Percentiles rank a stretch among this genome's conserved stretches.
Evolutionary conservation across 1,139 yeast species (phyloP).

Genomic region (Pneumocystis carinii): DNA sequence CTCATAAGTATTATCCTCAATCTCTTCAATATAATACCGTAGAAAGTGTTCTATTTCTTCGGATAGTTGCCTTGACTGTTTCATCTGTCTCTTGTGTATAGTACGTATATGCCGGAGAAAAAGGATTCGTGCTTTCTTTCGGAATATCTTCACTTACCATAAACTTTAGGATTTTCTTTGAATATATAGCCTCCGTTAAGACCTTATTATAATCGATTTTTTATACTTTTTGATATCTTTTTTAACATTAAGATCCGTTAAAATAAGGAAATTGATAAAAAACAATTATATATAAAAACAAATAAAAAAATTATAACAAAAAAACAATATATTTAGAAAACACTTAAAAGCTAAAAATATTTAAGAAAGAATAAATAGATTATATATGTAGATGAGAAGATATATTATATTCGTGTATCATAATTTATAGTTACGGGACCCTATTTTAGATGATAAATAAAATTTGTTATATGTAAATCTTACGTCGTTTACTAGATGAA

Average conservation of each 20-base stretch:
- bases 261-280: not conserved
- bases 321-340: not conserved
- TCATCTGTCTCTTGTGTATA: conserved; percentile 1
- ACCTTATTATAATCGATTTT: not conserved
- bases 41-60: not conserved
- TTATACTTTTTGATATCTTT: not conserved
- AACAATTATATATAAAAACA: not conserved
- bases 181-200: not conserved
- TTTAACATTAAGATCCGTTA: not conserved
- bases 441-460: conserved; percentile 54
- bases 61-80: not conserved
- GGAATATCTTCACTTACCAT: not conserved
- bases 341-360: not conserved
- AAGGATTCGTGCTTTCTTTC: not conserved
- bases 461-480: conserved; percentile 19
- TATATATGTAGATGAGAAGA: no score
- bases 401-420: not conserved
- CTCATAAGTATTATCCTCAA: not conserved
- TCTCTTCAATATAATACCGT: not conserved
- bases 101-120: not conserved
- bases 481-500: conserved; percentile 67
- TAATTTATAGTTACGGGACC: conserved; percentile 29
- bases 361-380: not conserved
- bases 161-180: not conserved
- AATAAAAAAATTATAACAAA: not conserved